Evolutionary conservation across 257 asterid species (phyloP).

Genomic region (Solanum rostratum): DNA sequence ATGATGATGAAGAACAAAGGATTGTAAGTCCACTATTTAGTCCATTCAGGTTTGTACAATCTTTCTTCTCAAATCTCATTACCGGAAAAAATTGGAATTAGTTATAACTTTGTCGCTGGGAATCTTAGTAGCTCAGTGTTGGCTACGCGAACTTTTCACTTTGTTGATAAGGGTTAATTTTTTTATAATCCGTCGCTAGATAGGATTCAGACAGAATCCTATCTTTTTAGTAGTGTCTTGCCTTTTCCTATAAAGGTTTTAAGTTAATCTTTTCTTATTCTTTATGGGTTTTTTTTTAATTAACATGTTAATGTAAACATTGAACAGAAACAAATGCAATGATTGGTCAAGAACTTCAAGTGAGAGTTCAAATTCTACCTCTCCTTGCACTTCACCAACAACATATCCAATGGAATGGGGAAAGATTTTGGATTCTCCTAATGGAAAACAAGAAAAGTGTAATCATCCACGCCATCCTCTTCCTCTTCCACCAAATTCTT

Average conservation of each 20-base stretch:
- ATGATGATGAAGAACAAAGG: background rate
- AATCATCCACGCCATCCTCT: slow-evolving; percentile 7
- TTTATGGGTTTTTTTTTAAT: no score
- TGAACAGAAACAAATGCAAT: background rate
- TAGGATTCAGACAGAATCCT: background rate
- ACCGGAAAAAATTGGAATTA: background rate
- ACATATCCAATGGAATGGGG: background rate
- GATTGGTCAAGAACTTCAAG: background rate
- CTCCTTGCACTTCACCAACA: slow-evolving; percentile 1
- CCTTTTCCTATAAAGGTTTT: background rate
- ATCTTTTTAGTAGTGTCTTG: background rate
- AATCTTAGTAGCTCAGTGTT: background rate
- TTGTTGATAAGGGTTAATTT: no score
- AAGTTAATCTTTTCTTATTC: background rate
- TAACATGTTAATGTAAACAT: background rate
- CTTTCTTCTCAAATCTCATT: background rate
- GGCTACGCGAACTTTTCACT: background rate
- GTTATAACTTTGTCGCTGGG: background rate
- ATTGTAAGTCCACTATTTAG: background rate
- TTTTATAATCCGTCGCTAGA: no score
- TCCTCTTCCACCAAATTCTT: slow-evolving; percentile 13
- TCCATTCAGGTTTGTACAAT: slow-evolving; percentile 1
- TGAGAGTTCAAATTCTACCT: background rate
- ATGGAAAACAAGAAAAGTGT: background rate
- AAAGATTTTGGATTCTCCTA: background rate